Conservation (phyloP, 1,284 basidiomycete species). For the Ceratobasidium sp. region DNA sequence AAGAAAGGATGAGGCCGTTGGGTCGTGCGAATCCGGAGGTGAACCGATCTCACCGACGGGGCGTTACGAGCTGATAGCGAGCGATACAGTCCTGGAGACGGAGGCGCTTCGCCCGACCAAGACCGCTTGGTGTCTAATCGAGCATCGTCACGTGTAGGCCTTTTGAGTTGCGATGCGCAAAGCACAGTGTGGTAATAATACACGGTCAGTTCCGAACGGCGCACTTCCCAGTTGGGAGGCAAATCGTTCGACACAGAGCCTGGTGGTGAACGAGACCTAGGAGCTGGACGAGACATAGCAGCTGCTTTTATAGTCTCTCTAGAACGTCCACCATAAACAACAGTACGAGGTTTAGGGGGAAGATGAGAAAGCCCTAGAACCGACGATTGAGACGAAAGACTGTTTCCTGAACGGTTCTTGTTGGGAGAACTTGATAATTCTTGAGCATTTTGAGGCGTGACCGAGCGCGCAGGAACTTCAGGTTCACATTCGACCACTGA, state of each 20-base stretch:
- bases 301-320: constrained; percentile 40
- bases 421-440: neutral
- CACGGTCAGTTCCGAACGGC: constrained; percentile 34
- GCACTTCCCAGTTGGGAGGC: constrained; percentile 33
- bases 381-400: constrained; percentile 9
- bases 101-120: constrained; percentile 36
- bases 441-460: neutral
- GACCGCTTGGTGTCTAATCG: constrained; percentile 23
- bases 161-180: constrained; percentile 32
- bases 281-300: constrained; percentile 33
- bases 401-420: constrained; percentile 13
- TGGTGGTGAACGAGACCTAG: constrained; percentile 35
- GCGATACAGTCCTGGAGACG: neutral
- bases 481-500: neutral
- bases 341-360: constrained; percentile 38
- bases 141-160: constrained; percentile 38
- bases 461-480: neutral
- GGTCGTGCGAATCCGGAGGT: constrained; percentile 44
- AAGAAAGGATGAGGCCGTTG: constrained; percentile 42
- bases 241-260: constrained; percentile 17
- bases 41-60: constrained; percentile 46
- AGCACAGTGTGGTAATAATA: constrained; percentile 41
- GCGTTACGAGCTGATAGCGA: constrained; percentile 40
- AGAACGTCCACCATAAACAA: constrained; percentile 24
- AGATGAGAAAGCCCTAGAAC: constrained; percentile 33